phyloP scores from a whole-genome alignment of 2,329 filamentous ascomycete species.

The Endoconidiophora polonica region DNA sequence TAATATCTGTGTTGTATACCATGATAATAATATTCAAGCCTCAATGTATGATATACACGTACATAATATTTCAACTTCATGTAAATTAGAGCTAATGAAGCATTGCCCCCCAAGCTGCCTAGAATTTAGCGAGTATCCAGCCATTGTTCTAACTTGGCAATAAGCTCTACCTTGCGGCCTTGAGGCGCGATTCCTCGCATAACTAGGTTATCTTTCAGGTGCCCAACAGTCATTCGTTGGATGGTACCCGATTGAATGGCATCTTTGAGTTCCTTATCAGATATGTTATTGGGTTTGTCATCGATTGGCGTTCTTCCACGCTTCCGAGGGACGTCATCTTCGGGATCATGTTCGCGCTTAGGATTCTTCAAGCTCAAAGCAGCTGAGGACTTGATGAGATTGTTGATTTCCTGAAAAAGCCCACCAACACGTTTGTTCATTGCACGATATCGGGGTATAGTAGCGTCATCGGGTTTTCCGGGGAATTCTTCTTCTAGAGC shows the following conservation, averaged over 20 bases:
- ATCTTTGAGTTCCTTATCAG: slow-evolving; percentile 29
- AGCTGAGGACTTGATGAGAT: slow-evolving; percentile 34
- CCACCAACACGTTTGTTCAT: slow-evolving; percentile 78
- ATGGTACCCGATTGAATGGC: slow-evolving; percentile 30
- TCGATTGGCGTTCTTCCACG: slow-evolving; percentile 23
- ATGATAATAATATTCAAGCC: too few species aligned
- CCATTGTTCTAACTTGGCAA: slow-evolving; percentile 41
- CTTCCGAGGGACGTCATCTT: slow-evolving; percentile 28
- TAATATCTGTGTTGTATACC: too few species aligned
- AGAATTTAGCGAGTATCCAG: slow-evolving; percentile 27
- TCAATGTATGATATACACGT: too few species aligned
- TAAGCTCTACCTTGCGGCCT: slow-evolving; percentile 36
- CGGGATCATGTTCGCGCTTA: slow-evolving; percentile 17
- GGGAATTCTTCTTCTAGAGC: slow-evolving; percentile 86
- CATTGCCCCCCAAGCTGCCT: neutral
- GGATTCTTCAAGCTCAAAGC: slow-evolving; percentile 16
- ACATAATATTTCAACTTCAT: too few species aligned
- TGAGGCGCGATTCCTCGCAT: slow-evolving; percentile 30
- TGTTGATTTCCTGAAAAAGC: slow-evolving; percentile 63
- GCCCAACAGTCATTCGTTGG: slow-evolving; percentile 36
- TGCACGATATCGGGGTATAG: slow-evolving; percentile 66
- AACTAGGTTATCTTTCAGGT: slow-evolving; percentile 32
- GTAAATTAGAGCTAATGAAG: too few species aligned
- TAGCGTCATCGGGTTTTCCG: slow-evolving; percentile 56
- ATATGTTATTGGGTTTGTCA: slow-evolving; percentile 22